phyloP scores from a whole-genome alignment of 257 asterid species.

The Hygrophila difformis region DNA sequence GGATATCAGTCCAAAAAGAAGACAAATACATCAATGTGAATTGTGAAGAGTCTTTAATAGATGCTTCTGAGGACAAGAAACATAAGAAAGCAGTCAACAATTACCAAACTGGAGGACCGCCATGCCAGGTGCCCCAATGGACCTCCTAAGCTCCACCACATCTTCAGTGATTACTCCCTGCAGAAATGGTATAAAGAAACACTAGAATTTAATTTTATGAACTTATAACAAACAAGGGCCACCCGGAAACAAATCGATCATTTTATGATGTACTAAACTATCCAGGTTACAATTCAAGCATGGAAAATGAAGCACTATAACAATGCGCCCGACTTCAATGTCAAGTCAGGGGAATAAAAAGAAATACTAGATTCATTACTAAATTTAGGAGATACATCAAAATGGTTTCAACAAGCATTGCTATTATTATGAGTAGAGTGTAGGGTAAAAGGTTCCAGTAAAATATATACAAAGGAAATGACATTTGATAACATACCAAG shows the following conservation, averaged over 20 bases:
- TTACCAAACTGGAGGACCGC: slow-evolving; percentile 98
- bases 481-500: slow-evolving; percentile 40
- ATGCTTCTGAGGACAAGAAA: slow-evolving; percentile 17
- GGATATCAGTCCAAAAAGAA: slow-evolving; percentile 17
- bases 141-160: slow-evolving; percentile 81
- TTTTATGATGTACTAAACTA: too few species aligned
- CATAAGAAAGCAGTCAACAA: slow-evolving; percentile 14
- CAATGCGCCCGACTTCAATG: too few species aligned
- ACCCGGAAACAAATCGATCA: neutral
- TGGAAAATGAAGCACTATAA: too few species aligned
- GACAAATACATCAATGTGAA: slow-evolving; percentile 15
- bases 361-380: too few species aligned
- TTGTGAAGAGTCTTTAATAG: neutral
- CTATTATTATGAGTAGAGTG: too few species aligned
- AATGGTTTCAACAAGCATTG: too few species aligned
- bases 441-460: neutral
- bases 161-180: slow-evolving; percentile 97
- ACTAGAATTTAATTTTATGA: neutral
- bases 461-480: neutral
- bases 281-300: too few species aligned
- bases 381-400: too few species aligned
- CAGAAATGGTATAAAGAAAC: slow-evolving; percentile 13
- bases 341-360: too few species aligned
- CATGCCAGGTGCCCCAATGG: slow-evolving; percentile 97
- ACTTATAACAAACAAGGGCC: neutral